A percentile compares a stretch with the other conserved stretches of the same genome.
These are phyloP conservation scores for Wickerhamomyces subpelliculosus DNA, from an alignment of 805 yeast genomes.

Conservation along the genomic window DNA sequence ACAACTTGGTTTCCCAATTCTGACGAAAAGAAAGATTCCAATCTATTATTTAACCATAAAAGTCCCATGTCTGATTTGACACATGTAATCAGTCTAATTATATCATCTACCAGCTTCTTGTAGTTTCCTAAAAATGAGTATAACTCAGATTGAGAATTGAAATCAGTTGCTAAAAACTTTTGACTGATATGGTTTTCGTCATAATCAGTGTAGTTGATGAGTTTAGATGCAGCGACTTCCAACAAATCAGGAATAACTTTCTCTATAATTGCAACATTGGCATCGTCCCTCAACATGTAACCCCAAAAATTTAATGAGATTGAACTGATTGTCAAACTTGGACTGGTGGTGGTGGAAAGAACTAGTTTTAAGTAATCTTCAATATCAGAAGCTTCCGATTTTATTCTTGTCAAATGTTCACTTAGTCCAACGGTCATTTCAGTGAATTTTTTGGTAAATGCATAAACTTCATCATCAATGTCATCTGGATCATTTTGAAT, in stretches of 20 bases:
- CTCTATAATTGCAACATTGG: constrained; percentile 44
- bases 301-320: constrained; percentile 94
- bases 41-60: constrained; percentile 69
- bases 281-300: constrained; percentile 74
- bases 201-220: constrained; percentile 64
- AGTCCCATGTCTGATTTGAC: constrained; percentile 77
- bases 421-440: constrained; percentile 88
- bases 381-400: constrained; percentile 48
- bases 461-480: constrained; percentile 73
- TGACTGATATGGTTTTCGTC: constrained; percentile 60
- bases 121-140: constrained; percentile 72
- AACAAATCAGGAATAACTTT: constrained; percentile 59
- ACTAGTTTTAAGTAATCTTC: constrained; percentile 67
- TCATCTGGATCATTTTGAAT: constrained; percentile 55
- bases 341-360: constrained; percentile 72
- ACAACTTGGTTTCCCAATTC: constrained; percentile 61
- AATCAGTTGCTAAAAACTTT: constrained; percentile 73
- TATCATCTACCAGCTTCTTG: constrained; percentile 81
- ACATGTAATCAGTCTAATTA: constrained; percentile 82
- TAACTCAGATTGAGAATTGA: constrained; percentile 79
- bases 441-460: constrained; percentile 80
- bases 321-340: constrained; percentile 85
- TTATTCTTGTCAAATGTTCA: constrained; percentile 57
- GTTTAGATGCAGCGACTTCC: constrained; percentile 69
- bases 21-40: constrained; percentile 68